phyloP scores from a whole-genome alignment of 345 rosid species.

The Cardiospermum halicacabum region DNA sequence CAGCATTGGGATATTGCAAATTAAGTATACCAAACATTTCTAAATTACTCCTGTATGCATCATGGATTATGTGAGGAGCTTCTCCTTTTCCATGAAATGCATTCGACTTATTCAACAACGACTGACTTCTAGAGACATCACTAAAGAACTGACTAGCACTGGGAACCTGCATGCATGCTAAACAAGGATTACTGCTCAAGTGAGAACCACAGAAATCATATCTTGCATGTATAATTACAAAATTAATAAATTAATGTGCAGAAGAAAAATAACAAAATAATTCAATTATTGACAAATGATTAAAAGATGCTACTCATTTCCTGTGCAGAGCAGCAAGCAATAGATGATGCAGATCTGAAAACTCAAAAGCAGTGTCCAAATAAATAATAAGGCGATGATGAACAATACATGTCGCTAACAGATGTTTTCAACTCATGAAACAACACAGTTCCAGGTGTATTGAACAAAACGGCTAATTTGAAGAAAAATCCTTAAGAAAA shows the following conservation, averaged over 20 bases:
- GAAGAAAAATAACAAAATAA: neutral
- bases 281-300: neutral
- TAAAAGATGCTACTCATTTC: neutral
- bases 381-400: neutral
- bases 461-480: neutral
- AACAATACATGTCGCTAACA: neutral
- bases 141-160: constrained; percentile 35
- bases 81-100: constrained; percentile 26
- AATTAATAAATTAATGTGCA: neutral
- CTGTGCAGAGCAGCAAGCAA: neutral
- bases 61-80: constrained; percentile 24
- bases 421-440: neutral
- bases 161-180: constrained; percentile 77
- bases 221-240: constrained; percentile 11
- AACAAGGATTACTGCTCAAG: constrained; percentile 62
- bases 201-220: constrained; percentile 20
- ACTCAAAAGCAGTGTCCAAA: neutral
- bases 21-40: constrained; percentile 30
- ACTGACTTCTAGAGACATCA: constrained; percentile 35
- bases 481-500: neutral
- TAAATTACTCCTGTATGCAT: constrained; percentile 28
- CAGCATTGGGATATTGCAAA: constrained; percentile 21
- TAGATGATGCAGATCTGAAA: neutral
- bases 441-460: neutral
- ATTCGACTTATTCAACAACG: constrained; percentile 25